Conservation (phyloP, 208 protist genomes). For the Wallacemonas sp. region DNA sequence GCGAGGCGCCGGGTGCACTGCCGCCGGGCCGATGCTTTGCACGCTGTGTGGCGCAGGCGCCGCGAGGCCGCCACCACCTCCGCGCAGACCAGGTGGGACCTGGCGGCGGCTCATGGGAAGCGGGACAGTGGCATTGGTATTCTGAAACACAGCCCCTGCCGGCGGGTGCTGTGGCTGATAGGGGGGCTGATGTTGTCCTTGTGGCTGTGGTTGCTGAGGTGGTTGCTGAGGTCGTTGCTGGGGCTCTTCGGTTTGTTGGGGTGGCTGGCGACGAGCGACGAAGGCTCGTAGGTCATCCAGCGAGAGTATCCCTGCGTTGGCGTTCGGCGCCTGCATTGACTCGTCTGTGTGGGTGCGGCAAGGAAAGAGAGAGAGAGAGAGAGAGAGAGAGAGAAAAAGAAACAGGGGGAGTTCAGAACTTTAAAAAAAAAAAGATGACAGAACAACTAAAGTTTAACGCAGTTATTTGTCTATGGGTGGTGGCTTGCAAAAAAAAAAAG, state of each 20-base stretch:
- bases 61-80: too few species aligned
- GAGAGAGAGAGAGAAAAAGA: slow-evolving; percentile 2
- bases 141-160: too few species aligned
- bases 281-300: too few species aligned
- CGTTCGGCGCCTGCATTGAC: neutral
- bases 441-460: neutral
- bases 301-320: neutral
- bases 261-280: slow-evolving; percentile 12
- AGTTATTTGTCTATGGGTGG: neutral
- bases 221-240: neutral
- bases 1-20: too few species aligned
- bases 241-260: slow-evolving; percentile 13
- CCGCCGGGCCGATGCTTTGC: too few species aligned
- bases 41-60: too few species aligned
- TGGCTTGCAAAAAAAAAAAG: too few species aligned
- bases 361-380: neutral
- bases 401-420: neutral
- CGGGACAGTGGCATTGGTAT: too few species aligned
- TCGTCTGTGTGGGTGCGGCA: neutral
- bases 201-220: slow-evolving; percentile 9
- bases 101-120: too few species aligned
- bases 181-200: slow-evolving; percentile 18
- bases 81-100: too few species aligned
- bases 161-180: slow-evolving; percentile 20
- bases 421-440: neutral